These are phyloP conservation scores for Grifola frondosa DNA, from an alignment of 1,284 basidiomycete species.

Conservation along the genomic window DNA sequence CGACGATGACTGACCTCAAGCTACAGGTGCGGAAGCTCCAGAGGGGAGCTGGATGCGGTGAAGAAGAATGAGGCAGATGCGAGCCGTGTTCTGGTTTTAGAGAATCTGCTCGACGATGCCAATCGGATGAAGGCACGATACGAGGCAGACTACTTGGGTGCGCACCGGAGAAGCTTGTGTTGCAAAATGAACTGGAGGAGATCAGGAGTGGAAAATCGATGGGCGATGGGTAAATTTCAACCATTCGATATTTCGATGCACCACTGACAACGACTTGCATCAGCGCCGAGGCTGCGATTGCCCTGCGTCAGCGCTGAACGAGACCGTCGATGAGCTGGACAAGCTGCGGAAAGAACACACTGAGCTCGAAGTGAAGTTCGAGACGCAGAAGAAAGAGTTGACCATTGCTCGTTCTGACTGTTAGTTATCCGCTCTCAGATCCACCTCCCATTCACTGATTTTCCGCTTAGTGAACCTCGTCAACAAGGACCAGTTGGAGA, in stretches of 20 bases:
- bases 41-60: constrained; percentile 75
- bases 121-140: constrained; percentile 88
- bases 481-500: constrained; percentile 84
- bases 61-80: constrained; percentile 75
- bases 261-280: constrained; percentile 2
- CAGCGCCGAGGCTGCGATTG: constrained; percentile 84
- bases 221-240: constrained; percentile 70
- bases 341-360: constrained; percentile 64
- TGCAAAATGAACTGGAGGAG: constrained; percentile 84
- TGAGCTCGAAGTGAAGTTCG: constrained; percentile 72
- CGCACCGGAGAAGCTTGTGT: constrained; percentile 82
- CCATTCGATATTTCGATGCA: constrained; percentile 1
- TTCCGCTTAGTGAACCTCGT: constrained; percentile 67
- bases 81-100: constrained; percentile 77
- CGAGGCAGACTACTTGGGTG: constrained; percentile 84
- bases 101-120: constrained; percentile 89
- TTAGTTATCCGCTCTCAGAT: constrained; percentile 41
- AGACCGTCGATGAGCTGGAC: constrained; percentile 84
- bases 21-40: constrained; percentile 82
- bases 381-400: constrained; percentile 67
- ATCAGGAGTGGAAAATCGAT: constrained; percentile 82
- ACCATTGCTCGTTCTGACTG: constrained; percentile 86
- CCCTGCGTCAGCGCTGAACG: constrained; percentile 86
- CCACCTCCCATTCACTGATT: background rate
- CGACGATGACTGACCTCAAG: constrained; percentile 90